These are phyloP conservation scores for Cladosporium sp. DNA, from an alignment of 2,329 filamentous ascomycete genomes.

Conservation along the genomic window DNA sequence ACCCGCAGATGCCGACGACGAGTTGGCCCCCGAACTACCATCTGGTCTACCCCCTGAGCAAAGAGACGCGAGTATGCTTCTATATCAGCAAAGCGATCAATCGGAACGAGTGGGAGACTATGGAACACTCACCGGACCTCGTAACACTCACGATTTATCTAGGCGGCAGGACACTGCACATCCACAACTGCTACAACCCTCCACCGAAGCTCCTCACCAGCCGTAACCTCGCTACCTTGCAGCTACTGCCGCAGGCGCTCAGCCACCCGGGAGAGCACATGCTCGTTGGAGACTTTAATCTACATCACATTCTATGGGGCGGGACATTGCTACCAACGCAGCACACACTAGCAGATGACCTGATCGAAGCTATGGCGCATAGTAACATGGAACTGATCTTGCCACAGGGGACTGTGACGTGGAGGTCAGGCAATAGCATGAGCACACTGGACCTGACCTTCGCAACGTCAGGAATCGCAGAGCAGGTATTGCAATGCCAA, in stretches of 20 bases:
- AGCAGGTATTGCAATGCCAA: conserved; percentile 3
- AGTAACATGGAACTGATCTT: background rate
- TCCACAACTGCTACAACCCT: conserved; percentile 1
- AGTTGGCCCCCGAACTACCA: background rate
- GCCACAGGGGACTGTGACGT: background rate
- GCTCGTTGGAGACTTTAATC: background rate
- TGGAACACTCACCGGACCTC: background rate
- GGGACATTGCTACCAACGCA: background rate
- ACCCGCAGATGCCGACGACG: background rate
- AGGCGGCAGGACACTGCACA: background rate
- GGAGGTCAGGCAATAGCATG: conserved; percentile 2
- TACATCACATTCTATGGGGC: background rate
- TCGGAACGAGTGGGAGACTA: background rate
- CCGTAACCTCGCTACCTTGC: background rate
- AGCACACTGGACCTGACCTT: background rate
- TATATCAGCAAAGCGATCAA: background rate
- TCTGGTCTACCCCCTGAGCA: background rate
- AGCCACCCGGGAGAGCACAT: background rate
- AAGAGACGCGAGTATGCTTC: background rate
- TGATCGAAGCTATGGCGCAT: background rate
- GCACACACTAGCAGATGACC: background rate
- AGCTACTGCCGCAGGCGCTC: background rate
- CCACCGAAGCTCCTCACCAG: background rate
- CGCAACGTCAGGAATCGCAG: background rate
- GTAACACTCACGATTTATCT: background rate